Evolutionary conservation across 345 rosid species (phyloP).

Genomic region (Arabidopsis suecica): DNA sequence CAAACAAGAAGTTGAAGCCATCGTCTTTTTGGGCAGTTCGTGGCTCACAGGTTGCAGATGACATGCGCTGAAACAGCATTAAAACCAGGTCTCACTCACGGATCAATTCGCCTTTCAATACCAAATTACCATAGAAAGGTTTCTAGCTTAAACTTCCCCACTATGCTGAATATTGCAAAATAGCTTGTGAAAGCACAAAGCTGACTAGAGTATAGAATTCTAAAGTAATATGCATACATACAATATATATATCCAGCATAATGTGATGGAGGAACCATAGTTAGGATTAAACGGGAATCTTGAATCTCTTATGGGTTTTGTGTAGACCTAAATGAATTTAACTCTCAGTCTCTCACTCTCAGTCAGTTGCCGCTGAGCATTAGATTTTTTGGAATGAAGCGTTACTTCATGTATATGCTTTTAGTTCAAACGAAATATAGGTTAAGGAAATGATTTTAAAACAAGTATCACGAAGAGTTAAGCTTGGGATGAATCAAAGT

Average conservation of each 20-base stretch:
- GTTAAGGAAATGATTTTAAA: no score
- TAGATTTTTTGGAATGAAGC: background rate
- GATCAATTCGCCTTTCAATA: background rate
- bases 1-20: conserved; percentile 72
- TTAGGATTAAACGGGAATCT: no score
- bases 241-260: background rate
- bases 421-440: no score
- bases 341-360: background rate
- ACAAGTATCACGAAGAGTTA: no score
- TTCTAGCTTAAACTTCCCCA: conserved; percentile 17
- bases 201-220: background rate
- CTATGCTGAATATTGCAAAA: conserved; percentile 33
- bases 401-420: background rate
- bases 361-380: background rate
- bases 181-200: conserved; percentile 28
- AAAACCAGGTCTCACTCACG: conserved; percentile 4
- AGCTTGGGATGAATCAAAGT: background rate
- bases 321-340: no score
- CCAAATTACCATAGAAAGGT: conserved; percentile 1
- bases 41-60: conserved; percentile 74
- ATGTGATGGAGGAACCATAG: background rate
- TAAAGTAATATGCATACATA: background rate
- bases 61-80: conserved; percentile 34
- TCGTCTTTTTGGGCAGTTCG: conserved; percentile 88
- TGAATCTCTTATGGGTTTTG: no score